Evolutionary conservation across 768 basidiomycete species (phyloP).

Genomic region (Amanita fuliginea): DNA sequence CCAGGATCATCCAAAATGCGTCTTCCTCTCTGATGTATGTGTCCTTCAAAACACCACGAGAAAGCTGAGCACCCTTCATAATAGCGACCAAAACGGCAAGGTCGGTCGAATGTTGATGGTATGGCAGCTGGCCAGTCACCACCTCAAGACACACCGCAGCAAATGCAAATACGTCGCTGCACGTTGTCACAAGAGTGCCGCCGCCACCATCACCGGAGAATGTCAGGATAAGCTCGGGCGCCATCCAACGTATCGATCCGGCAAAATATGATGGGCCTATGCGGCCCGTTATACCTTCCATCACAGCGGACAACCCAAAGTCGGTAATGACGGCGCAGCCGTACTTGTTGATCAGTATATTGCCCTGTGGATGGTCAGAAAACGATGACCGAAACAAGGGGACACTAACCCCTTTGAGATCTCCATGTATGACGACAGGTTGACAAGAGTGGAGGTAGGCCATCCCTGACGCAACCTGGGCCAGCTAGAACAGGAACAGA

Average conservation of each 20-base stretch:
- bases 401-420: conserved; percentile 44
- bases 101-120: conserved; percentile 41
- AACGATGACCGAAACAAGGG: not conserved
- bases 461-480: conserved; percentile 47
- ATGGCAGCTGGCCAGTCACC: conserved; percentile 39
- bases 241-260: conserved; percentile 45
- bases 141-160: conserved; percentile 44
- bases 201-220: not conserved
- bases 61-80: conserved; percentile 38
- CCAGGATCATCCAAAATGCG: conserved; percentile 32
- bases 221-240: conserved; percentile 37
- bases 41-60: conserved; percentile 21
- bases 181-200: conserved; percentile 26
- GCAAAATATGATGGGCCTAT: conserved; percentile 33
- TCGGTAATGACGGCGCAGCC: conserved; percentile 48
- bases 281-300: conserved; percentile 35
- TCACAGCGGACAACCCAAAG: conserved; percentile 50
- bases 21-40: conserved; percentile 20
- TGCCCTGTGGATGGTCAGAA: conserved; percentile 26
- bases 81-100: conserved; percentile 46
- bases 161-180: conserved; percentile 50
- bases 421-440: conserved; percentile 47
- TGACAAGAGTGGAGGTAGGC: conserved; percentile 44
- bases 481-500: conserved; percentile 23
- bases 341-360: conserved; percentile 42